phyloP scores from a whole-genome alignment of 2,329 filamentous ascomycete genomes.

The Dactylellina haptotyla region DNA sequence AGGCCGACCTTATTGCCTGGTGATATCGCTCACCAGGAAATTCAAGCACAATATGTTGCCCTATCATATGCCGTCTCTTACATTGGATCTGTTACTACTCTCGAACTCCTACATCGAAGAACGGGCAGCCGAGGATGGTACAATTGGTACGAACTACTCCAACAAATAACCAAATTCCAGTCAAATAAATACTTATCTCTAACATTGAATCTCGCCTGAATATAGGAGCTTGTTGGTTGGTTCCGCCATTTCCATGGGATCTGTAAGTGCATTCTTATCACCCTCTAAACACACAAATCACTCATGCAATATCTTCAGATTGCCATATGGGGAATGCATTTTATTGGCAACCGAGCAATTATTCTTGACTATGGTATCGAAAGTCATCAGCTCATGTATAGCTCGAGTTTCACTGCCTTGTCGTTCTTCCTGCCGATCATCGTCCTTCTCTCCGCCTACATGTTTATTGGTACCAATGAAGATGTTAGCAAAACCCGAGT shows the following conservation, averaged over 20 bases:
- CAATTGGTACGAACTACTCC: slow-evolving; percentile 69
- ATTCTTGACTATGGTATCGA: slow-evolving; percentile 72
- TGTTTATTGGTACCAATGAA: slow-evolving; percentile 72
- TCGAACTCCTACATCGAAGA: slow-evolving; percentile 82
- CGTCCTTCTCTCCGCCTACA: slow-evolving; percentile 77
- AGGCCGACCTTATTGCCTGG: slow-evolving; percentile 28
- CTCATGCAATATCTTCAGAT: slow-evolving; percentile 60
- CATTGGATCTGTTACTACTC: slow-evolving; percentile 78
- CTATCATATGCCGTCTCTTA: slow-evolving; percentile 77
- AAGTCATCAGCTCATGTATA: slow-evolving; percentile 78
- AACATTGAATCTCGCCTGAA: slow-evolving; percentile 6
- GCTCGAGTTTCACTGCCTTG: slow-evolving; percentile 74
- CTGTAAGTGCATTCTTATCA: slow-evolving; percentile 66
- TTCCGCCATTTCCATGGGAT: slow-evolving; percentile 78
- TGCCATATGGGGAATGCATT: slow-evolving; percentile 73
- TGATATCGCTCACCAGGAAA: slow-evolving; percentile 48
- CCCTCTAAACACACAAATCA: slow-evolving; percentile 4
- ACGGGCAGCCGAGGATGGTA: slow-evolving; percentile 74
- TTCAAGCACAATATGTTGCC: slow-evolving; percentile 71
- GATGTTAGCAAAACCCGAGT: slow-evolving; percentile 70
- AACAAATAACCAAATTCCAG: background rate
- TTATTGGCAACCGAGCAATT: slow-evolving; percentile 83
- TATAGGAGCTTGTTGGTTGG: slow-evolving; percentile 71
- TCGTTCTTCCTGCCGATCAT: slow-evolving; percentile 83
- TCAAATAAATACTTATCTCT: background rate